Conservation (phyloP, 441 rosid genomes). For the Populus tomentosa region DNA sequence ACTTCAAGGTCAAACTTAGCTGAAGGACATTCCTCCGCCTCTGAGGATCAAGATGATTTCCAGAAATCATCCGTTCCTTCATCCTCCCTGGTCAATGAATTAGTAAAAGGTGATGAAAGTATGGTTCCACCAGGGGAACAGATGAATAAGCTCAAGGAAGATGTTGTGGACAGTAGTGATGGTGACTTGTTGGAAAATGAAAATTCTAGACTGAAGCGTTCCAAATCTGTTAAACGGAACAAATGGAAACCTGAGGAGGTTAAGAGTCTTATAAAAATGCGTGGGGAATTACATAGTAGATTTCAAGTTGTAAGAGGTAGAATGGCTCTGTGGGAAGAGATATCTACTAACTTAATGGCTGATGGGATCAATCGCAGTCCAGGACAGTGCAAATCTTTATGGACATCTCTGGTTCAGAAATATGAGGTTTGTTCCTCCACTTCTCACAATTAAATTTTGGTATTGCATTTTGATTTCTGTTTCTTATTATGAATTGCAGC, state of each 20-base stretch:
- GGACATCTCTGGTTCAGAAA: constrained; percentile 88
- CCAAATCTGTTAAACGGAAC: constrained; percentile 49
- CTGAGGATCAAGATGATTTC: constrained; percentile 49
- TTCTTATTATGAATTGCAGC: neutral
- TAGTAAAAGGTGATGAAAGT: constrained; percentile 20
- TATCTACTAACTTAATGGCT: constrained; percentile 52
- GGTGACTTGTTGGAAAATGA: constrained; percentile 35
- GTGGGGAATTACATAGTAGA: constrained; percentile 61
- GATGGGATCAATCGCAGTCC: constrained; percentile 71
- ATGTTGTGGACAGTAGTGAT: constrained; percentile 29
- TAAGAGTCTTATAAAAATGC: constrained; percentile 62
- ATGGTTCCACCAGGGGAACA: constrained; percentile 18
- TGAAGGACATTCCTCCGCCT: constrained; percentile 18
- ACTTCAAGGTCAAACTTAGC: constrained; percentile 31
- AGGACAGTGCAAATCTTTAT: constrained; percentile 83
- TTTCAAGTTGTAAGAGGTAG: constrained; percentile 78
- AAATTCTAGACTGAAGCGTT: constrained; percentile 41
- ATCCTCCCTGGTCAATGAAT: constrained; percentile 26
- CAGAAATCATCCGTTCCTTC: constrained; percentile 54
- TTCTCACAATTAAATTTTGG: neutral
- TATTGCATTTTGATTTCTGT: neutral
- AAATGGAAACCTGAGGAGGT: constrained; percentile 92
- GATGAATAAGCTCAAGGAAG: constrained; percentile 27
- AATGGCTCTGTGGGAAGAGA: constrained; percentile 96
- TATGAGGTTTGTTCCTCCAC: constrained; percentile 50